Evolutionary conservation across 2,329 filamentous ascomycete genomes (phyloP).

Genomic region (Myrmaecium sp.): DNA sequence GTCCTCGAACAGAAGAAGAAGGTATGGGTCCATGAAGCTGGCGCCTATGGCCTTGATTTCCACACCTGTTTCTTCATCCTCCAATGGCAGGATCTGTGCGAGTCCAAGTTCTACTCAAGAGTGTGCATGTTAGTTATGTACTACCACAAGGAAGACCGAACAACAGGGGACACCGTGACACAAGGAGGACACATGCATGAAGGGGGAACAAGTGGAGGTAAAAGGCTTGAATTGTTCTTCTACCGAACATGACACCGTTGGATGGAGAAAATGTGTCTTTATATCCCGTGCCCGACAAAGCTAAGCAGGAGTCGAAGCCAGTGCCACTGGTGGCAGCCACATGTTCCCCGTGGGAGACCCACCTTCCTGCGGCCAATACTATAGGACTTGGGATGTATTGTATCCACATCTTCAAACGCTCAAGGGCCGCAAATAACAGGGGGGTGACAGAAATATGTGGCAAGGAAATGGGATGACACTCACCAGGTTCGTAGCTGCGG

Average conservation of each 20-base stretch:
- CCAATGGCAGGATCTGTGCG: slow-evolving; percentile 80
- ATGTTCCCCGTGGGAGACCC: too few relatives aligned
- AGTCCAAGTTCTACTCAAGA: slow-evolving; percentile 83
- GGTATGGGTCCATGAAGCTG: slow-evolving; percentile 73
- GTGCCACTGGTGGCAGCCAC: too few relatives aligned
- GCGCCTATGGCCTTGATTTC: slow-evolving; percentile 65
- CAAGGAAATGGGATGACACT: slow-evolving; percentile 21
- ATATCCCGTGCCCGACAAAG: too few relatives aligned
- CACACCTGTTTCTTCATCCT: slow-evolving; percentile 73
- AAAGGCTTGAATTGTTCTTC: slow-evolving; percentile 1
- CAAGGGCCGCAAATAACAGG: too few relatives aligned
- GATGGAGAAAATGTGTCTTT: too few relatives aligned
- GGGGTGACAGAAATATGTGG: slow-evolving; percentile 3
- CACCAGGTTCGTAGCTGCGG: slow-evolving; percentile 77
- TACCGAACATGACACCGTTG: slow-evolving; percentile 1
- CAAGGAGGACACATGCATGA: slow-evolving; percentile 1
- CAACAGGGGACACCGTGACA: not conserved
- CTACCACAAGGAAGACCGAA: not conserved
- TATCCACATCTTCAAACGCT: not conserved
- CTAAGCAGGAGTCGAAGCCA: too few relatives aligned
- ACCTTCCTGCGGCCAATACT: too few relatives aligned
- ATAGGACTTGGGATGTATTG: too few relatives aligned
- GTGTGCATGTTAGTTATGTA: slow-evolving; percentile 4
- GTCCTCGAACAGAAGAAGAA: slow-evolving; percentile 72
- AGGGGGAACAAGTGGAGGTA: not conserved